Percentiles rank a stretch among this genome's conserved stretches.
These are phyloP conservation scores for Ceratocystis eucalypticola DNA, from an alignment of 2,329 filamentous ascomycete species.

Conservation along the genomic window DNA sequence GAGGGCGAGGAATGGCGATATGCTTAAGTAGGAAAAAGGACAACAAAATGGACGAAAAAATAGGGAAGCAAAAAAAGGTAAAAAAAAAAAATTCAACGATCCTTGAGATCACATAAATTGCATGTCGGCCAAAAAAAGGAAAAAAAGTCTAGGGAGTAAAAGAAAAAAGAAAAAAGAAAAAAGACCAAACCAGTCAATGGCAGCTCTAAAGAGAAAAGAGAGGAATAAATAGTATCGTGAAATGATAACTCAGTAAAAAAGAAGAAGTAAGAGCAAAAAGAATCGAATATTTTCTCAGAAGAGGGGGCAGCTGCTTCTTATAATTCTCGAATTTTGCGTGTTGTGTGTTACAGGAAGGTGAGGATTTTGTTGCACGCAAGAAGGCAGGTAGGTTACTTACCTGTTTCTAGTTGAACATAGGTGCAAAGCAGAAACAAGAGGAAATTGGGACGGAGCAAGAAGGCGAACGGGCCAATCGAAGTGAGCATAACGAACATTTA, in stretches of 20 bases:
- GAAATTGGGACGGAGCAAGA: not conserved
- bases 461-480: not conserved
- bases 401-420: not conserved
- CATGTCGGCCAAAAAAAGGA: conserved; percentile 16
- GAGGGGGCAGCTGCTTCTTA: conserved; percentile 7
- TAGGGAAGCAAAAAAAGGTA: too few species aligned
- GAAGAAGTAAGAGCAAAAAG: not conserved
- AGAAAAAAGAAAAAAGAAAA: conserved; percentile 9
- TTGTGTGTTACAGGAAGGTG: not conserved
- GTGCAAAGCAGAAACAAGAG: not conserved
- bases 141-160: conserved; percentile 21
- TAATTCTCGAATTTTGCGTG: not conserved
- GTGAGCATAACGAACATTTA: not conserved
- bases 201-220: not conserved
- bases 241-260: conserved; percentile 19
- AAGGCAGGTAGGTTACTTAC: not conserved
- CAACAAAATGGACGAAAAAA: too few species aligned
- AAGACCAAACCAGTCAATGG: not conserved
- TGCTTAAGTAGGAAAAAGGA: too few species aligned
- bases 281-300: conserved; percentile 16
- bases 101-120: conserved; percentile 9
- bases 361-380: not conserved
- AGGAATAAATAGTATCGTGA: conserved; percentile 7
- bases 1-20: not conserved
- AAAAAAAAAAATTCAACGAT: conserved; percentile 14